These are phyloP conservation scores for Neonectria faginata DNA, from an alignment of 2,329 filamentous ascomycete genomes.

Conservation along the genomic window DNA sequence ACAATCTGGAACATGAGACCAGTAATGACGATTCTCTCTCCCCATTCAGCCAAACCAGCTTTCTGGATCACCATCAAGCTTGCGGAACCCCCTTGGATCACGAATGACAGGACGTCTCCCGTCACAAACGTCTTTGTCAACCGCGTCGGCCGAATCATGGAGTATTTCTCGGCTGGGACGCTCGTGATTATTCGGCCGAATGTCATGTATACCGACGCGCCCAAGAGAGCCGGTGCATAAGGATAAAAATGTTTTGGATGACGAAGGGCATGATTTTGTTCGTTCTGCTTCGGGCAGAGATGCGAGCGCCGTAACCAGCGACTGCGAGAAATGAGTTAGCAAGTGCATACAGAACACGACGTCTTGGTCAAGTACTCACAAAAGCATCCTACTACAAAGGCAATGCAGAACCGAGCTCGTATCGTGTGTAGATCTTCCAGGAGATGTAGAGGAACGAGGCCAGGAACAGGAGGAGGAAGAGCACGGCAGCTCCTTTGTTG, in stretches of 20 bases:
- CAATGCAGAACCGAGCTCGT: no score
- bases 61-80: conserved; percentile 13
- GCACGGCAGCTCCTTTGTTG: no score
- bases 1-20: conserved; percentile 14
- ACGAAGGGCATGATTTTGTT: conserved; percentile 8
- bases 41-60: background rate
- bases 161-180: conserved; percentile 10
- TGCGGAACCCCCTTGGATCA: background rate
- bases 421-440: no score
- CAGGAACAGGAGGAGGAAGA: no score
- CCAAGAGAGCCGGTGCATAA: no score
- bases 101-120: background rate
- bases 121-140: conserved; percentile 16
- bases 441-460: no score
- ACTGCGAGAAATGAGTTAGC: background rate
- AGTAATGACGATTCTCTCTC: conserved; percentile 8
- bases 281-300: conserved; percentile 1
- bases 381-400: no score
- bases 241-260: no score
- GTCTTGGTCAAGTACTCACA: no score
- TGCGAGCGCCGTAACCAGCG: conserved; percentile 8
- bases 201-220: no score
- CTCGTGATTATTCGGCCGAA: conserved; percentile 8
- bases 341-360: no score
- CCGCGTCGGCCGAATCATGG: background rate